These are phyloP conservation scores for Scedosporium minutisporum DNA, from an alignment of 2,329 filamentous ascomycete species.

Conservation along the genomic window DNA sequence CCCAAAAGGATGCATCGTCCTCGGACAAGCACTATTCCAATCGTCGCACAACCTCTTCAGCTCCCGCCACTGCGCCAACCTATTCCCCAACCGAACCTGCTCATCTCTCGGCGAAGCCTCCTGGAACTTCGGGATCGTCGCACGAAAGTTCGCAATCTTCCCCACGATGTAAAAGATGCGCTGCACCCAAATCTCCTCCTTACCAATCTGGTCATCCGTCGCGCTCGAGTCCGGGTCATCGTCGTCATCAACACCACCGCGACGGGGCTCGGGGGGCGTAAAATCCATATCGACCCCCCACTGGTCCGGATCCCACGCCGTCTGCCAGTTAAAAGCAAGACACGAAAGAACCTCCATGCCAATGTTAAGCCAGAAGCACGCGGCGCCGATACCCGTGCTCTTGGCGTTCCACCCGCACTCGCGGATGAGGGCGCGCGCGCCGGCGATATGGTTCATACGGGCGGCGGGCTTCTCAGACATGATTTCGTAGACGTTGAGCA, in stretches of 20 bases:
- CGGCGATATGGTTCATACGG: slow-evolving; percentile 83
- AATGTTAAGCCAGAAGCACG: slow-evolving; percentile 92
- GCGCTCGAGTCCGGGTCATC: slow-evolving; percentile 5
- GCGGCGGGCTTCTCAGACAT: slow-evolving; percentile 74
- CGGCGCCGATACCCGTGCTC: slow-evolving; percentile 68
- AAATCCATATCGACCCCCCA: slow-evolving; percentile 83
- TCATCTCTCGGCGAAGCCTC: slow-evolving; percentile 52
- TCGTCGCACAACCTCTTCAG: slow-evolving; percentile 74
- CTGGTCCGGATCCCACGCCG: slow-evolving; percentile 80
- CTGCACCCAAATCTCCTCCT: slow-evolving; percentile 80
- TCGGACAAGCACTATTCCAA: slow-evolving; percentile 71
- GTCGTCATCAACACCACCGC: slow-evolving; percentile 30
- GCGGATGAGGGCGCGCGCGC: slow-evolving; percentile 74
- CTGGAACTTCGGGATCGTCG: slow-evolving; percentile 53
- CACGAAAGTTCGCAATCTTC: slow-evolving; percentile 78
- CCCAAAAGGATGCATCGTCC: slow-evolving; percentile 79
- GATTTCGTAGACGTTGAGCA: slow-evolving; percentile 85
- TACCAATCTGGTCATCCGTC: slow-evolving; percentile 26
- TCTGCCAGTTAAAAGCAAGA: slow-evolving; percentile 76
- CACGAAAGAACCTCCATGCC: slow-evolving; percentile 85
- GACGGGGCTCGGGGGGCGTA: slow-evolving; percentile 9
- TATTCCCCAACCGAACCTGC: slow-evolving; percentile 52
- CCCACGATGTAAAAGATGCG: slow-evolving; percentile 82
- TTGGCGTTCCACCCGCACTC: slow-evolving; percentile 83
- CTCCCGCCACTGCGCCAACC: slow-evolving; percentile 66